Base-by-base conservation (phyloP, 176 grass and related monocot genomes). In the Rhynchospora tenuis region DNA sequence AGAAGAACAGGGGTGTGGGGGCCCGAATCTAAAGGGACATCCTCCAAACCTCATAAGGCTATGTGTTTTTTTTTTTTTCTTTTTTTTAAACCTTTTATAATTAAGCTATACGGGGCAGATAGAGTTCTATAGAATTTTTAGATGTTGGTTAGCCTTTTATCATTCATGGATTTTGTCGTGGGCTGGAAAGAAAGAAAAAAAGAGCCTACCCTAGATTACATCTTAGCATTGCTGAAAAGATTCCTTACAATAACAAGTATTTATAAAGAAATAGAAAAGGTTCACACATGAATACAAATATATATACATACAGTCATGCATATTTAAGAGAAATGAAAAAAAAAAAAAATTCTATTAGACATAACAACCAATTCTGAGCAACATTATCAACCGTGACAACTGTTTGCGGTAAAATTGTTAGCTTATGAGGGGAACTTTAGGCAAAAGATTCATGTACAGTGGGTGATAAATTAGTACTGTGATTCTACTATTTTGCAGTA, bases 161-260 rank as follows among this genome's bases (percentile, higher is more conserved):
- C 73, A 77, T 77, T 77, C 26, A 77, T 77, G 50, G 12, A 31
- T 33, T 56, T 77, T 56, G 50, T 56, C 50, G 67, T 44, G 38
- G 6, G 17, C 17, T 22, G 31, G 8, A 19, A 55, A 71, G 10
- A 11, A 16, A 54, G 4, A 15, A 56, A 17, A 29, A 16, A 15
- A 50, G 9, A 50, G 22, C 44, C 65, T 69, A 31, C 14, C 67
- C 31, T 68, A 68, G 7, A 12, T 69, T 19, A n/a, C 19, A n/a
- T 73, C 20, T 73, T 50, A 70, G 31, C 65, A 44, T 61, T 43
- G 65, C 65, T 69, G 16, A 50, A 15, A 73, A 23, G 42, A 73
- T 73, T 73, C 69, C 8, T 23, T 7, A 44, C 16, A 45, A 45
- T 10, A 70, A 45, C 6, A 64, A 14, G 12, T 45, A 43, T 11